phyloP scores from a whole-genome alignment of 2,329 filamentous ascomycete genomes.

The Cladosporium sp. region DNA sequence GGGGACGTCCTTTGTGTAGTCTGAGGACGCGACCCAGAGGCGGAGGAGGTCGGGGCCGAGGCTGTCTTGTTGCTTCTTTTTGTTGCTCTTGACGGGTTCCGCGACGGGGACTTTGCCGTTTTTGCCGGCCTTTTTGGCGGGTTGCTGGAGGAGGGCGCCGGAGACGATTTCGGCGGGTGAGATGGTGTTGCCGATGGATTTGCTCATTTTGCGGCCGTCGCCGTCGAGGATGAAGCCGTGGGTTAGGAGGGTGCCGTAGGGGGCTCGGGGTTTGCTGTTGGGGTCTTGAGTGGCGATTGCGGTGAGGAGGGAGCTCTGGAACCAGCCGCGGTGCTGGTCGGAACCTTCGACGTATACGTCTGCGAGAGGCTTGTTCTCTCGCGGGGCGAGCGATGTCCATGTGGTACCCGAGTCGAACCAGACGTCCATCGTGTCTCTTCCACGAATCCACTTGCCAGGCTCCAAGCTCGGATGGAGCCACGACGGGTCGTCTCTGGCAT shows the following conservation, averaged over 20 bases:
- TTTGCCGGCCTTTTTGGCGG: conserved; percentile 44
- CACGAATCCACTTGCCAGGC: conserved; percentile 58
- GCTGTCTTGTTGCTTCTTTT: conserved; percentile 15
- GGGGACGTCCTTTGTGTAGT: conserved; percentile 82
- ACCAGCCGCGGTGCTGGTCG: conserved; percentile 97
- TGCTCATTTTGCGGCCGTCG: conserved; percentile 96
- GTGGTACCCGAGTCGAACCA: conserved; percentile 99
- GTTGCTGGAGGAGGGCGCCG: conserved; percentile 66
- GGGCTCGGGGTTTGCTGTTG: conserved; percentile 46
- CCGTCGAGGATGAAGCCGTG: conserved; percentile 92
- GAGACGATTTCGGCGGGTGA: conserved; percentile 77
- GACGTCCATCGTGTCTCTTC: conserved; percentile 96
- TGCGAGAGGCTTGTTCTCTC: conserved; percentile 46
- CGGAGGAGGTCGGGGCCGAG: conserved; percentile 83
- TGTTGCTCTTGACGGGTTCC: not conserved
- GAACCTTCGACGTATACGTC: conserved; percentile 92
- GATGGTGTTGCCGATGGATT: conserved; percentile 86
- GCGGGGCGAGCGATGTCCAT: conserved; percentile 57
- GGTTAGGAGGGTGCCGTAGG: conserved; percentile 85
- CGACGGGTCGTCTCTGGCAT: conserved; percentile 63
- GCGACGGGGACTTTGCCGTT: conserved; percentile 36
- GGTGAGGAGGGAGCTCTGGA: conserved; percentile 90
- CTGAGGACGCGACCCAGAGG: conserved; percentile 84
- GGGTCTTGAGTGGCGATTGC: conserved; percentile 60
- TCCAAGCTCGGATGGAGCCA: conserved; percentile 68